Conservation (phyloP, 768 basidiomycete species). For the button mushroom (Agaricus bisporus) region DNA sequence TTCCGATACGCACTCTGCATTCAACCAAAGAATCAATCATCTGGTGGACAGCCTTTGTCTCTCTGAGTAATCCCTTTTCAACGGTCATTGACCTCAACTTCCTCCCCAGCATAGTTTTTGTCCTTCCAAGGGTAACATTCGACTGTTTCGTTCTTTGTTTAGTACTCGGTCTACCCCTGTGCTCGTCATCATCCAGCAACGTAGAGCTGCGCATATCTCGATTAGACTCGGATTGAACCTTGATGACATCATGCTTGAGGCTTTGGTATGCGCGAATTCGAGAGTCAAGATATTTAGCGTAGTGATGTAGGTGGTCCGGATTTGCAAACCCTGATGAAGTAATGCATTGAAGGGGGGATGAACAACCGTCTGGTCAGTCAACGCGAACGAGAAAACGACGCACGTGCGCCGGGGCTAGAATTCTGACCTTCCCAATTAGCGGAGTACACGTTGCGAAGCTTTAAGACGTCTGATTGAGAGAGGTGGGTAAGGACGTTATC, state of each 20-base stretch:
- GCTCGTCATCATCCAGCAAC: constrained; percentile 54
- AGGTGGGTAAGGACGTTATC: constrained; percentile 88
- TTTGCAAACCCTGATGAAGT: constrained; percentile 64
- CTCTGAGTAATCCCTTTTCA: constrained; percentile 90
- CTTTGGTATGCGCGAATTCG: constrained; percentile 86
- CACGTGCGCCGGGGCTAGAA: not conserved
- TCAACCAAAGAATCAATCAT: constrained; percentile 87
- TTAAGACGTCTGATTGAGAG: constrained; percentile 74
- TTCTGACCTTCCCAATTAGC: constrained; percentile 81
- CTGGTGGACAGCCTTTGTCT: constrained; percentile 85
- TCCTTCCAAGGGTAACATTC: constrained; percentile 39
- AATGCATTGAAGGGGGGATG: constrained; percentile 1
- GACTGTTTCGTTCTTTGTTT: constrained; percentile 20
- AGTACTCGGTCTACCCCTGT: constrained; percentile 24
- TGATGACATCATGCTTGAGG: constrained; percentile 89
- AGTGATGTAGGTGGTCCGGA: constrained; percentile 81
- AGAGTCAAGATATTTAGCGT: constrained; percentile 83
- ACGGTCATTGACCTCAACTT: constrained; percentile 90
- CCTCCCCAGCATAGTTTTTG: constrained; percentile 75
- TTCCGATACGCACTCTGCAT: constrained; percentile 63
- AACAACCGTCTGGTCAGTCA: not conserved
- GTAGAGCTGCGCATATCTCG: constrained; percentile 71
- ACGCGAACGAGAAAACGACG: not conserved
- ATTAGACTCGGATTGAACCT: constrained; percentile 91
- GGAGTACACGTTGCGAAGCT: constrained; percentile 72